A percentile compares a stretch with the other conserved stretches of the same genome.
Evolutionary conservation across 768 basidiomycete species (phyloP).

Genomic region (Boletales sp.): DNA sequence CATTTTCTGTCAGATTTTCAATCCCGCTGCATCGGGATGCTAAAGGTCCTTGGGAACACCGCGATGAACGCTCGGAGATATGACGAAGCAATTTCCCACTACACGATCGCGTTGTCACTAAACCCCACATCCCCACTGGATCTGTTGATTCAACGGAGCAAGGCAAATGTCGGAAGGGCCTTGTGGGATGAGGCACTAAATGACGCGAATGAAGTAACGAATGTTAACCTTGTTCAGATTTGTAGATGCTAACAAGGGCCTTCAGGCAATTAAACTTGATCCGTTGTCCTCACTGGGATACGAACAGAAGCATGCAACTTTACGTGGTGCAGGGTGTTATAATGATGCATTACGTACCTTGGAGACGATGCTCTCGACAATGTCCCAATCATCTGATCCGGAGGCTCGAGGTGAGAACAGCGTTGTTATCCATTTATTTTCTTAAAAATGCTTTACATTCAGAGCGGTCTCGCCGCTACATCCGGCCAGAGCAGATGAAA

Average conservation of each 20-base stretch:
- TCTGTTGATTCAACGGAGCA: background rate
- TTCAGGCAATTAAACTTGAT: constrained; percentile 9
- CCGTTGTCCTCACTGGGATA: constrained; percentile 9
- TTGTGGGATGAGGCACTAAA: background rate
- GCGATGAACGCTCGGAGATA: background rate
- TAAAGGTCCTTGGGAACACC: background rate
- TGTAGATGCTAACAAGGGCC: background rate
- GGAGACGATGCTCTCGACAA: constrained; percentile 8
- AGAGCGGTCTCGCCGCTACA: background rate
- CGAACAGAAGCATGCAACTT: constrained; percentile 6
- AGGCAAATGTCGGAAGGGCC: background rate
- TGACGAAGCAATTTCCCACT: background rate
- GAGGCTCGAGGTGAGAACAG: background rate
- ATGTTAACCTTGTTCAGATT: background rate
- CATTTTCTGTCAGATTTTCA: background rate
- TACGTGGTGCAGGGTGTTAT: background rate
- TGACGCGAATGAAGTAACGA: constrained; percentile 1
- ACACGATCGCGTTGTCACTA: background rate
- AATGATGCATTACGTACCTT: background rate
- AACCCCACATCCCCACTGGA: background rate
- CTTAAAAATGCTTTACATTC: background rate
- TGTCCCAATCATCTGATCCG: background rate
- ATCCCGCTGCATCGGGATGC: background rate
- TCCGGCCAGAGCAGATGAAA: background rate
- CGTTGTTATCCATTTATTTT: background rate